Conservation (phyloP, 2,329 filamentous ascomycete species). For the Aureobasidium sp. region DNA sequence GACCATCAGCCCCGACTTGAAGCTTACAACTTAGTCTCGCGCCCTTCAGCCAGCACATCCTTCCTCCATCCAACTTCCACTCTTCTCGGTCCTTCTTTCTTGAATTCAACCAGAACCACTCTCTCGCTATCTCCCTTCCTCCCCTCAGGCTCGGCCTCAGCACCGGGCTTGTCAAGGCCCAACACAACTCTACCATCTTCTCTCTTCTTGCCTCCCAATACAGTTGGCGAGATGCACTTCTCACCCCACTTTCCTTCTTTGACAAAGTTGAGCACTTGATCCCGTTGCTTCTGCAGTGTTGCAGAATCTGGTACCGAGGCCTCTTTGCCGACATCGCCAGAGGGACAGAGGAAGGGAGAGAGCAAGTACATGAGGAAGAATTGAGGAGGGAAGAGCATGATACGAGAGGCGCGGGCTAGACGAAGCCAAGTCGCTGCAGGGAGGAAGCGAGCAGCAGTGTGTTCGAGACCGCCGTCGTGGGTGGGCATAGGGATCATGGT, state of each 20-base stretch:
- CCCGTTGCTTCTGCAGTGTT: conserved; percentile 44
- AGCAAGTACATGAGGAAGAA: conserved; percentile 63
- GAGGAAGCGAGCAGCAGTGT: conserved; percentile 73
- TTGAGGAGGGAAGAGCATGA: conserved; percentile 88
- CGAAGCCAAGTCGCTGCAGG: conserved; percentile 62
- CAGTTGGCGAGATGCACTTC: conserved; percentile 37
- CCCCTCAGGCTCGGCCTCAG: conserved; percentile 50
- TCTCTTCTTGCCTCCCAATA: conserved; percentile 32
- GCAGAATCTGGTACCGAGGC: conserved; percentile 25
- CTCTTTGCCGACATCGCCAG: conserved; percentile 22
- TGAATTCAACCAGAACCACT: conserved; percentile 51
- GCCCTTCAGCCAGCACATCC: conserved; percentile 46
- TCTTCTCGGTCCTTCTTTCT: conserved; percentile 49
- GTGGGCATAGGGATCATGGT: conserved; percentile 62
- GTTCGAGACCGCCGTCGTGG: conserved; percentile 61
- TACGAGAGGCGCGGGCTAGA: conserved; percentile 54
- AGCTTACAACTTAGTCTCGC: conserved; percentile 27
- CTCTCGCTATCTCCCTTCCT: conserved; percentile 46
- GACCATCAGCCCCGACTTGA: too few species aligned
- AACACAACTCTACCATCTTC: conserved; percentile 47
- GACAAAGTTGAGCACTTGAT: conserved; percentile 50
- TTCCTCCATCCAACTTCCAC: conserved; percentile 43
- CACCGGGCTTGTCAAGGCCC: conserved; percentile 47
- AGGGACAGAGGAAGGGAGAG: conserved; percentile 43
- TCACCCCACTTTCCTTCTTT: conserved; percentile 36